phyloP scores from a whole-genome alignment of 768 basidiomycete genomes.

The Suillus sp. region DNA sequence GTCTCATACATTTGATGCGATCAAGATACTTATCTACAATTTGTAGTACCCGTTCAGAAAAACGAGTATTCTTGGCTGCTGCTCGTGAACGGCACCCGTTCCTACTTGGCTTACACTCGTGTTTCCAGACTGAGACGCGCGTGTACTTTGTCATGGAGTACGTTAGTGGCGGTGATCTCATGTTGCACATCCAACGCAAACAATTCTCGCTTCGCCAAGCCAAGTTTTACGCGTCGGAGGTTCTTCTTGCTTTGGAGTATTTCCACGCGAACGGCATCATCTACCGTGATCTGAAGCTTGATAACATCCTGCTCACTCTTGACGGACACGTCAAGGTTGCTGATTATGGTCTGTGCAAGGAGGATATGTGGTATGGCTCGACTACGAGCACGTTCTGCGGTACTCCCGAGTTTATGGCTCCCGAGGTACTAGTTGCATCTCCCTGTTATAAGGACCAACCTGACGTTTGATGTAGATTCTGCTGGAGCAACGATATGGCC shows the following conservation, averaged over 20 bases:
- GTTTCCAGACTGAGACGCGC: constrained; percentile 99
- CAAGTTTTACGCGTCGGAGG: constrained; percentile 98
- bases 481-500: constrained; percentile 97
- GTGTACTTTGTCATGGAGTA: constrained; percentile 99
- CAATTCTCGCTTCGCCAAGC: constrained; percentile 99
- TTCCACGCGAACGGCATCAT: constrained; percentile 99
- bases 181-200: constrained; percentile 99
- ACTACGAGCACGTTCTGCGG: constrained; percentile 99
- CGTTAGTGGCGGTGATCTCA: constrained; percentile 97
- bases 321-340: constrained; percentile 99
- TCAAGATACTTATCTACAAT: constrained; percentile 11
- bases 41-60: constrained; percentile 95
- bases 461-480: constrained; percentile 66
- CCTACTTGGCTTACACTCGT: constrained; percentile 93
- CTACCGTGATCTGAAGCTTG: constrained; percentile 96
- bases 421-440: constrained; percentile 66
- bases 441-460: constrained; percentile 12
- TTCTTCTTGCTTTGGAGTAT: constrained; percentile 93
- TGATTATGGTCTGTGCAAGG: constrained; percentile 98
- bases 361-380: constrained; percentile 96
- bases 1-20: constrained; percentile 21
- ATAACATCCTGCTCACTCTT: constrained; percentile 94
- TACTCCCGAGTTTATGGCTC: constrained; percentile 99
- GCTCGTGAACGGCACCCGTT: constrained; percentile 97
- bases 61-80: constrained; percentile 97